phyloP scores from a whole-genome alignment of 257 asterid species.

The Parsonsia alboflavescens region DNA sequence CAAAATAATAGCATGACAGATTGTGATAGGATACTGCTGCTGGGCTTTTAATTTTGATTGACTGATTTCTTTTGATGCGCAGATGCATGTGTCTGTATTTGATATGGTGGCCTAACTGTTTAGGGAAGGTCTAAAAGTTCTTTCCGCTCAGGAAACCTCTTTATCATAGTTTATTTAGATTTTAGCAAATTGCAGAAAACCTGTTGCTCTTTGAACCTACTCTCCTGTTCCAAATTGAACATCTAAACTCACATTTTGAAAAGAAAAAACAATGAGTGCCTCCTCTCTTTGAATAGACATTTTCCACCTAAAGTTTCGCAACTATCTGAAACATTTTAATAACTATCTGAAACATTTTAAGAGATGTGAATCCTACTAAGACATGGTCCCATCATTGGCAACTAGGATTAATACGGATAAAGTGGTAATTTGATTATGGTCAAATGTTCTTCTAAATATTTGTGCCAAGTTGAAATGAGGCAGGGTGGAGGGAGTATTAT shows the following conservation, averaged over 20 bases:
- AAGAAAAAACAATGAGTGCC: too few species aligned
- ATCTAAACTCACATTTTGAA: too few species aligned
- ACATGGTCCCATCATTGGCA: neutral
- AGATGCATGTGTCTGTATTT: neutral
- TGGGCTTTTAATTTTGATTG: neutral
- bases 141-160: neutral
- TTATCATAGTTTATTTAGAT: neutral
- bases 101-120: neutral
- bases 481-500: neutral
- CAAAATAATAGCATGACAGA: neutral
- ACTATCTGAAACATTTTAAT: too few species aligned
- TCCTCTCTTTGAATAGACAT: neutral
- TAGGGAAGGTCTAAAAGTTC: neutral
- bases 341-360: too few species aligned
- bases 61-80: neutral
- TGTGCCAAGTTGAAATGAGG: neutral
- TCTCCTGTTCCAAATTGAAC: neutral
- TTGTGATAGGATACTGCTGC: neutral
- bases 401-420: neutral
- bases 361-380: neutral
- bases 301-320: too few species aligned
- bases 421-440: neutral
- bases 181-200: too few species aligned
- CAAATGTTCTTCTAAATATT: neutral
- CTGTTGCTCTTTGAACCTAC: neutral